Percentiles rank a stretch among this genome's conserved stretches.
phyloP scores from a whole-genome alignment of 2,329 filamentous ascomycete species.

The Arthrobotrys entomopaga region DNA sequence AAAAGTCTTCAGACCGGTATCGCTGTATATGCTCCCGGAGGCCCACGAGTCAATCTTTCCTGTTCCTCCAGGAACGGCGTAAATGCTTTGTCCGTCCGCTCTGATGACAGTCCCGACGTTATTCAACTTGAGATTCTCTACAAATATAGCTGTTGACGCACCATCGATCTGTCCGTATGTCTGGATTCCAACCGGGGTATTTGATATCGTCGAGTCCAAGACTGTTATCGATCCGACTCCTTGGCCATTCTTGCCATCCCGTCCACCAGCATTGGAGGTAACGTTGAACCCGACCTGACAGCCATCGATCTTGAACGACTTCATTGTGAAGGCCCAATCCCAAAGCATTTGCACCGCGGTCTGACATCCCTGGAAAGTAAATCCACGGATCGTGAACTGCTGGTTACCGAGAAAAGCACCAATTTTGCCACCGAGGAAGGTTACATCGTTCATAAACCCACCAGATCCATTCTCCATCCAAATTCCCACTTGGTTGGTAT shows the following conservation, averaged over 20 bases:
- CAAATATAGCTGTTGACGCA: slow-evolving; percentile 68
- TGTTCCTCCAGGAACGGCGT: slow-evolving; percentile 74
- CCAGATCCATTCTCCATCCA: slow-evolving; percentile 74
- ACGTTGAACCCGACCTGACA: slow-evolving; percentile 26
- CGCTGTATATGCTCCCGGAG: slow-evolving; percentile 79
- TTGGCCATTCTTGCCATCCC: slow-evolving; percentile 63
- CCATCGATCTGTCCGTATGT: slow-evolving; percentile 9
- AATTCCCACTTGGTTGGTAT: slow-evolving; percentile 65
- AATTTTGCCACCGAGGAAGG: slow-evolving; percentile 81
- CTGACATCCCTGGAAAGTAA: slow-evolving; percentile 82
- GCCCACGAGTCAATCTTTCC: slow-evolving; percentile 72
- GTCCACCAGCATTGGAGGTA: slow-evolving; percentile 26
- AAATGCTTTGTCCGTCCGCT: slow-evolving; percentile 64
- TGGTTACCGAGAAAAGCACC: slow-evolving; percentile 71
- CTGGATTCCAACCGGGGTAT: slow-evolving; percentile 7
- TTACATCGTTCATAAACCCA: slow-evolving; percentile 83
- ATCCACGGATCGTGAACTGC: slow-evolving; percentile 81
- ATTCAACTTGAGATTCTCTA: slow-evolving; percentile 68
- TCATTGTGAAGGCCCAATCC: slow-evolving; percentile 72
- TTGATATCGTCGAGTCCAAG: slow-evolving; percentile 63
- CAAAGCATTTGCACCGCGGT: slow-evolving; percentile 81
- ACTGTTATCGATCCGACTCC: slow-evolving; percentile 69
- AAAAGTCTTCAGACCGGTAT: slow-evolving; percentile 63
- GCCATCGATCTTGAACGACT: slow-evolving; percentile 24
- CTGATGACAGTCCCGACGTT: slow-evolving; percentile 67